Evolutionary conservation across 2,329 filamentous ascomycete species (phyloP).

Genomic region (Nigrospora sphaerica): DNA sequence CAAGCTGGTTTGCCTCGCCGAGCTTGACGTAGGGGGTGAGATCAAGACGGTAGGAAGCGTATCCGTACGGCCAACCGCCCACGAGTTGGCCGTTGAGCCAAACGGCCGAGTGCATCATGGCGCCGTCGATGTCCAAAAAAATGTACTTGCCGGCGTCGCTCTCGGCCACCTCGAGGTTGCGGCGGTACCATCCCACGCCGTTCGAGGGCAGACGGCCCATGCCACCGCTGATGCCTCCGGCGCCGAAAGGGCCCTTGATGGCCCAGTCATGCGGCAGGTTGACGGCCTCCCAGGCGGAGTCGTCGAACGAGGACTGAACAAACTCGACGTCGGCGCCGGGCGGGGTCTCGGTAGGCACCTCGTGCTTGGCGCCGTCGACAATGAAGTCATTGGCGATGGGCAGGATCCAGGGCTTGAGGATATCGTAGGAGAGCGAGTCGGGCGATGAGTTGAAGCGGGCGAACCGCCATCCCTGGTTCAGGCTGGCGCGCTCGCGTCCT

Average conservation of each 20-base stretch:
- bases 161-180: conserved; percentile 20
- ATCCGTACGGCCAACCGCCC: conserved; percentile 44
- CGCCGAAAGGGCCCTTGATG: conserved; percentile 30
- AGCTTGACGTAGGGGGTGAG: conserved; percentile 33
- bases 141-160: conserved; percentile 12
- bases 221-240: conserved; percentile 25
- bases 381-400: conserved; percentile 23
- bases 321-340: conserved; percentile 18
- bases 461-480: conserved; percentile 27
- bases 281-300: conserved; percentile 27
- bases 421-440: conserved; percentile 23
- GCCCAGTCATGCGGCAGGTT: conserved; percentile 37
- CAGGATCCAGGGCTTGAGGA: conserved; percentile 24
- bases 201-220: conserved; percentile 39
- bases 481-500: conserved; percentile 21
- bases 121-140: conserved; percentile 33
- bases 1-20: conserved; percentile 32
- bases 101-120: conserved; percentile 43
- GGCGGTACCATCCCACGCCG: conserved; percentile 46
- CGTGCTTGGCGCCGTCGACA: conserved; percentile 14
- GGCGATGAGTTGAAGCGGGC: conserved; percentile 24
- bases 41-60: conserved; percentile 43
- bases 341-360: conserved; percentile 14
- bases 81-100: conserved; percentile 43
- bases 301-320: conserved; percentile 18